Evolutionary conservation across 768 basidiomycete species (phyloP).

Genomic region (Leccinum fibrillosum): DNA sequence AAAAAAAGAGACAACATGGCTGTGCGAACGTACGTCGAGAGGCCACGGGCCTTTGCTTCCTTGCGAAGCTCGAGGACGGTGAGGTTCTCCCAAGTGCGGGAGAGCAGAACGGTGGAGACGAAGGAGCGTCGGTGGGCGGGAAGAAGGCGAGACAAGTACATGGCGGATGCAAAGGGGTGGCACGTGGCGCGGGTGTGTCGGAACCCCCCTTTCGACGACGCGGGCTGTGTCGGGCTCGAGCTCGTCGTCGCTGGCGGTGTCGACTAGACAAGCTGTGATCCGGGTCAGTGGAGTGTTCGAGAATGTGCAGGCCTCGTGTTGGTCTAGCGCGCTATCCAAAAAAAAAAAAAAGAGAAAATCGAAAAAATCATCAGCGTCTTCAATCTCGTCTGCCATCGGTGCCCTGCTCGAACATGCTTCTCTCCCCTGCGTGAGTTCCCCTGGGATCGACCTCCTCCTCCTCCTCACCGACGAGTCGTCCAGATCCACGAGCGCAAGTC

Average conservation of each 20-base stretch:
- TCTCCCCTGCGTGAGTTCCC: constrained; percentile 70
- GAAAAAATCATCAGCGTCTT: constrained; percentile 13
- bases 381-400: constrained; percentile 24
- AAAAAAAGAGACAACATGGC: neutral
- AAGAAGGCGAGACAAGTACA: neutral
- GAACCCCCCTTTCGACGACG: neutral
- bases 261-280: neutral
- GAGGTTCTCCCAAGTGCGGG: constrained; percentile 53
- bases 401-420: constrained; percentile 53
- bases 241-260: neutral
- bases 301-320: constrained; percentile 52
- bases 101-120: constrained; percentile 56
- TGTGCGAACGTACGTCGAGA: constrained; percentile 42
- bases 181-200: constrained; percentile 2
- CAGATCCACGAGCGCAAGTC: constrained; percentile 68
- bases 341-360: neutral
- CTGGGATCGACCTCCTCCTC: neutral
- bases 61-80: constrained; percentile 47
- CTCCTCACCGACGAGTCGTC: constrained; percentile 27
- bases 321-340: constrained; percentile 29
- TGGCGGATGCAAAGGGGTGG: neutral
- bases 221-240: constrained; percentile 9
- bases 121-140: constrained; percentile 31
- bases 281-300: neutral
- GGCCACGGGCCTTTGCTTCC: constrained; percentile 53